Base-by-base conservation (phyloP, 2,329 filamentous ascomycete species). In the Curvularia sp. region DNA sequence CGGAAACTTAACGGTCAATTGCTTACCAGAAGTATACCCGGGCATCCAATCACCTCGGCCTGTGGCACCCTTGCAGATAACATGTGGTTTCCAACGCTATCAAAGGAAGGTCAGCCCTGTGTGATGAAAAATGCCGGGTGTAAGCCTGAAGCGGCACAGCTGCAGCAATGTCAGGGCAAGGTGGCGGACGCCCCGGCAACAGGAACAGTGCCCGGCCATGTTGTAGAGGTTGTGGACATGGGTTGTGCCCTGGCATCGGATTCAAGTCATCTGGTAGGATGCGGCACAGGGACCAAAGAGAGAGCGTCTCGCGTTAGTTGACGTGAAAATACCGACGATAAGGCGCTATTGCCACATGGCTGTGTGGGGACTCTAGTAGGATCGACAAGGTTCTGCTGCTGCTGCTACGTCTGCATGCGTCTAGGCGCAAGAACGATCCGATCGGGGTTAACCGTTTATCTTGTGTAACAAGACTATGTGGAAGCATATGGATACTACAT, bases 1-100 rank as follows among this genome's bases (percentile, higher is more conserved):
- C 44, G 58, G 35, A 58, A 26, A 22, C 15, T 51, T 24, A 58
- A 63, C 55, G 58, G 61, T 58, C 55, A 61, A 49, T 52, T 53
- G 61, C 61, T 63, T 58, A 63, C 58, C 28, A 43, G 46, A 46
- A 26, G 42, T 41, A 49, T 42, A 57, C 24, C 39, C 50, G 48
- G 38, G 35, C 41, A 46, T 28, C 58, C 55, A 56, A 58, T 61
- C 30, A 55, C 15, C 30, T 35, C 41, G 52, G 28, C 26, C 51
- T 47, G 30, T 54, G 48, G 30, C 53, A 51, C 24, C 54, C 60
- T 60, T 60, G 39, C 57, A 54, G 49, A 53, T 24, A 41, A 39
- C 47, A 35, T 39, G n/a, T 51, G 53, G 46, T 42, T 41, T 28
- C 51, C 39, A 22, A 39, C 7, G 20, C 52, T 53, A 35, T 55